Base-by-base conservation (phyloP, 768 basidiomycete species). In the Lepiota brunneoincarnata region DNA sequence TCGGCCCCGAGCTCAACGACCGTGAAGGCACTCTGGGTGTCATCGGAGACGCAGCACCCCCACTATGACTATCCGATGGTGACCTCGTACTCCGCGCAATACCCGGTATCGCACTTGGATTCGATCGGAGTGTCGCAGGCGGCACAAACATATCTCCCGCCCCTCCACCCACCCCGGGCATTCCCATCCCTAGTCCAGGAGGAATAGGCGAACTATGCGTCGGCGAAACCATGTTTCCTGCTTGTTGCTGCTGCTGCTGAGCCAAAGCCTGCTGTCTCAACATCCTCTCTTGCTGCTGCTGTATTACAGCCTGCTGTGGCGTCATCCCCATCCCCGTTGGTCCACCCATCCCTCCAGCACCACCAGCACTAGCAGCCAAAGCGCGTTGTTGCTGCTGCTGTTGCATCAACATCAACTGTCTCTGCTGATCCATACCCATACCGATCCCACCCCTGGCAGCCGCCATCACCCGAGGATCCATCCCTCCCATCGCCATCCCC, bases 31-130 rank as follows among this genome's bases (percentile, higher is more conserved):
- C 68, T 48, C 80, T 73, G 15, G 80, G 72, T 55, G 74, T 75
- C 73, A 84, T 69, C 31, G 81, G 78, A 48, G 81, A 74, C 26
- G 75, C 71, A 21, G 73, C 53, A 18, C 53, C 44, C 23, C 24
- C 53, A 6, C 12, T n/a, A 4, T 44, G 71, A 34, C 76, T 72
- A 56, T 90, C 88, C 15, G 86, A 83, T n/a, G 89, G 89, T 38
- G 89, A 89, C 51, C 87, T 77, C 46, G 82, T 80, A 59, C 83
- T 89, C 61, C 89, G 75, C 18, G 88, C 86, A 49, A 91, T 91
- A 11, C 87, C 87, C 0, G 86, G 87, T 49, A 89, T 84, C 18
- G 80, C 67, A 38, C 75, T 59, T 24, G 61, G 69, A 62, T 82
- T 85, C 38, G 84, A 84, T 17, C 83, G 75, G 26, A 85, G 68